Evolutionary conservation across 176 grass and related monocot genomes (phyloP).

Genomic region (Avena sativa): DNA sequence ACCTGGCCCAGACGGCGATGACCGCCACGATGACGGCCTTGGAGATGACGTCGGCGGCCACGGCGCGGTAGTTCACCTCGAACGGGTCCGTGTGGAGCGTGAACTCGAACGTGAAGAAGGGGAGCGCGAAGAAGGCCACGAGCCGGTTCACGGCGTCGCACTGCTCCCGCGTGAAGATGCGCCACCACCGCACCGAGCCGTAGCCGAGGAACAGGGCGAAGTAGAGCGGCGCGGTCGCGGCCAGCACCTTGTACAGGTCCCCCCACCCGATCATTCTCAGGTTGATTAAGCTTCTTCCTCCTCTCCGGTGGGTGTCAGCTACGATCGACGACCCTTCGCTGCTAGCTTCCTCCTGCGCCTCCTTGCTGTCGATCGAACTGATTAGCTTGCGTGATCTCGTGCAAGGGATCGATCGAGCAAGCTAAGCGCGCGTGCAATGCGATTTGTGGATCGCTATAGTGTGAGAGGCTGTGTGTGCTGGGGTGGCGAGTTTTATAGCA

Average conservation of each 20-base stretch:
- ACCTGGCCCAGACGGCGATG: conserved; percentile 68
- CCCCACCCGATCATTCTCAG: conserved; percentile 73
- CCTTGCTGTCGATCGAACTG: not conserved
- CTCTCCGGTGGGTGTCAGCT: not conserved
- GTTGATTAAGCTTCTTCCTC: not conserved
- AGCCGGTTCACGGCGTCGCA: conserved; percentile 95
- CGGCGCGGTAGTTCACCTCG: conserved; percentile 84
- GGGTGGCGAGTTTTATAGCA: conserved; percentile 43
- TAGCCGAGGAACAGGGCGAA: conserved; percentile 81
- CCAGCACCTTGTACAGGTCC: conserved; percentile 89
- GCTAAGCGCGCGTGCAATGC: not conserved
- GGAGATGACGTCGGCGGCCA: conserved; percentile 86
- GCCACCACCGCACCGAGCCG: conserved; percentile 91
- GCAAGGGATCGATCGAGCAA: not conserved
- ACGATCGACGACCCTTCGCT: not conserved
- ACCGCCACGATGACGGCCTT: conserved; percentile 64
- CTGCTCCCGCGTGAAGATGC: conserved; percentile 84
- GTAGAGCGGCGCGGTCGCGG: conserved; percentile 85
- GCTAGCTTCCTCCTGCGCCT: not conserved
- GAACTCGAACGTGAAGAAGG: conserved; percentile 96
- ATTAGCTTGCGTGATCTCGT: not conserved
- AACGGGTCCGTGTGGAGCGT: conserved; percentile 95
- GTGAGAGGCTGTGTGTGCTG: not conserved
- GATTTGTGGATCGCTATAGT: no score
- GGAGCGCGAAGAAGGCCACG: conserved; percentile 82